Percentiles rank a stretch among this genome's conserved stretches.
phyloP scores from a whole-genome alignment of 208 protist species.

The Leishmania arabica region DNA sequence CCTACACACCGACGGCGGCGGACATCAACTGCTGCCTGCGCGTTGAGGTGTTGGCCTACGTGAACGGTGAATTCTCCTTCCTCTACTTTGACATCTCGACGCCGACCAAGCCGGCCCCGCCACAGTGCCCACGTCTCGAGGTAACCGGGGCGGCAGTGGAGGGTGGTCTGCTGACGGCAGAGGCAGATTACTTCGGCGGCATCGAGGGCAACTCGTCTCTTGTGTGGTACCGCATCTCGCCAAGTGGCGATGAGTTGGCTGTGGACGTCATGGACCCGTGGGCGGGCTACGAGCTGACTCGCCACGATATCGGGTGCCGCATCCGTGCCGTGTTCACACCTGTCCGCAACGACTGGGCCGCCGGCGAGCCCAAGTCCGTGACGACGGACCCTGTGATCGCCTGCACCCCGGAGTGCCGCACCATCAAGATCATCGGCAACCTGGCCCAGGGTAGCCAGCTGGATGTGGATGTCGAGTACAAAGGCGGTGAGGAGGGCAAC shows the following conservation, averaged over 20 bases:
- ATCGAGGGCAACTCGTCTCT: constrained; percentile 87
- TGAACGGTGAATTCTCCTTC: constrained; percentile 88
- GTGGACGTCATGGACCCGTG: constrained; percentile 79
- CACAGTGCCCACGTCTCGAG: constrained; percentile 80
- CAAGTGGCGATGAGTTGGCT: constrained; percentile 63
- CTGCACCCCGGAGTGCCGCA: constrained; percentile 82
- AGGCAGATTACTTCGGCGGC: constrained; percentile 89
- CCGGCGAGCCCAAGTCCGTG: constrained; percentile 79
- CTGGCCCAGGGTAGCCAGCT: constrained; percentile 85
- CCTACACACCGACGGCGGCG: constrained; percentile 68
- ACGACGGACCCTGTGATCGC: constrained; percentile 62
- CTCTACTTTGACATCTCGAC: constrained; percentile 92
- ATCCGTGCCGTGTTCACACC: constrained; percentile 90
- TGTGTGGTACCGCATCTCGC: constrained; percentile 81
- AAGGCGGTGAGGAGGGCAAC: constrained; percentile 85
- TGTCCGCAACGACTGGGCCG: constrained; percentile 88
- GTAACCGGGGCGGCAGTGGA: constrained; percentile 81
- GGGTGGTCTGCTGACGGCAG: constrained; percentile 72
- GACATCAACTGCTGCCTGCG: constrained; percentile 90
- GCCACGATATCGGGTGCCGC: constrained; percentile 80
- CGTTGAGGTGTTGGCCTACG: constrained; percentile 89
- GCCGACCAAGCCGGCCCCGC: constrained; percentile 75
- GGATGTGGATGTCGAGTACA: constrained; percentile 83
- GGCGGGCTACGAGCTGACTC: constrained; percentile 82
- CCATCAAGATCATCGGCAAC: constrained; percentile 91